Evolutionary conservation across 352 stramenopile species (phyloP), one percentile per base, ranked within the genome.

Genomic region (Globisporangium okanoganense): DNA sequence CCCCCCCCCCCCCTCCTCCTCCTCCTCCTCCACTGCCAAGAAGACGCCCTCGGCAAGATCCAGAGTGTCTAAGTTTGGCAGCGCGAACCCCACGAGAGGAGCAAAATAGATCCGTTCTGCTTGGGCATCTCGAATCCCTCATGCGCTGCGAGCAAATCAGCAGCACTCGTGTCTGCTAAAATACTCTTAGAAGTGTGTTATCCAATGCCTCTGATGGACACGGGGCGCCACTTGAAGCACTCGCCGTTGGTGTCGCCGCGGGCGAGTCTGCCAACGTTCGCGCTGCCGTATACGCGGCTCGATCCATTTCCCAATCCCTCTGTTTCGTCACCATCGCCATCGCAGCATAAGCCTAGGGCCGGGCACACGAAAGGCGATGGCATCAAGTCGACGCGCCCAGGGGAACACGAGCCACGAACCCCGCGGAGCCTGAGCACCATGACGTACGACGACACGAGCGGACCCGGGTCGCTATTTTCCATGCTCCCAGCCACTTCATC

Each of bases 381-480:
- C 13, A 14, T 54, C n/a, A 24, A 20, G 12, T 35, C 38, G 1
- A 48, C 48, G 13, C 49, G 27, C 14, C 5, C 1, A 5, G n/a
- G 29, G 0, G 35, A 64, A 7, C 18, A 13, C 10, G 50, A 53
- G 0, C 5, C 12, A 6, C 22, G 5, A 2, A 35, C 35, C 18
- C 58, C 58, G 22, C 59, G 48, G 43, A 66, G 52, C 43, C 31
- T 66, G 60, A 60, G 52, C 5, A 27, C 41, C 0, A 61, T 66
- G 41, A 48, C 56, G 16, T 66, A 57, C n/a, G 38, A 56, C 16
- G 29, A 31, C 3, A 12, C 50, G 2, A 35, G 27, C 16, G 8
- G 35, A 9, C 8, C 10, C 12, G 41, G 27, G 25, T 24, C 60
- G 41, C 60, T 61, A 27, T 56, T 61, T 10, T 54, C 52, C 22